Evolutionary conservation across 1,139 yeast genomes (phyloP), one percentile per base, ranked within the genome.

Genomic region (Ashbya aceris): DNA sequence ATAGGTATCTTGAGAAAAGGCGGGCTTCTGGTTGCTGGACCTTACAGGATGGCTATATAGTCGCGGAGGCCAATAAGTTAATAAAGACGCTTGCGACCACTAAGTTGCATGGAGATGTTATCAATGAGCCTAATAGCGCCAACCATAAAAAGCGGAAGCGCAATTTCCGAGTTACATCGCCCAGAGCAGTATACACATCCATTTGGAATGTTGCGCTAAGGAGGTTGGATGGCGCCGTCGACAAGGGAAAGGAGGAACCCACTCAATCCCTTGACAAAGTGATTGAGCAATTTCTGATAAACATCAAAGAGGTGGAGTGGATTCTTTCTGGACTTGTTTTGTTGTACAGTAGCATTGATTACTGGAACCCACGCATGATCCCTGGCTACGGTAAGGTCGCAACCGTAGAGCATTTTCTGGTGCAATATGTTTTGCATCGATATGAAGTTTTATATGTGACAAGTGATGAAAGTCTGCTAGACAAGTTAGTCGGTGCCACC

Each of bases 321-420:
- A 10, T 8, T 17, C n/a, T 34, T 4, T n/a, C 11, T 9, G 27
- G n/a, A 8, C 7, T 34, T 20, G 10, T 8, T 14, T 7, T 14
- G 27, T 6, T 34, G 9, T 34, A 34, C 8, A 10, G n/a, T 6
- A 20, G 29, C 8, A 29, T 34, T n/a, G 29, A 34, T 20, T 23
- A 34, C 14, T 34, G 29, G n/a, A n/a, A 23, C 29, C 37, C 37
- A 6, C 10, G 5, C n/a, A 34, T 34, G 37, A 34, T 34, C n/a
- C 37, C 37, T 3, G 29, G 29, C n/a, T 34, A 34, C 27, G 13
- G 29, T 7, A 34, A 34, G 8, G 27, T 34, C 17, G 4, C 12
- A 4, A 20, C 27, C 6, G 37, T 34, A n/a, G 37, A 34, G n/a
- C 37, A 34, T 34, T 34, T 34, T 8, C 27, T 34, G n/a, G 27